phyloP scores from a whole-genome alignment of 768 basidiomycete species.

The Boletus reticuloceps region DNA sequence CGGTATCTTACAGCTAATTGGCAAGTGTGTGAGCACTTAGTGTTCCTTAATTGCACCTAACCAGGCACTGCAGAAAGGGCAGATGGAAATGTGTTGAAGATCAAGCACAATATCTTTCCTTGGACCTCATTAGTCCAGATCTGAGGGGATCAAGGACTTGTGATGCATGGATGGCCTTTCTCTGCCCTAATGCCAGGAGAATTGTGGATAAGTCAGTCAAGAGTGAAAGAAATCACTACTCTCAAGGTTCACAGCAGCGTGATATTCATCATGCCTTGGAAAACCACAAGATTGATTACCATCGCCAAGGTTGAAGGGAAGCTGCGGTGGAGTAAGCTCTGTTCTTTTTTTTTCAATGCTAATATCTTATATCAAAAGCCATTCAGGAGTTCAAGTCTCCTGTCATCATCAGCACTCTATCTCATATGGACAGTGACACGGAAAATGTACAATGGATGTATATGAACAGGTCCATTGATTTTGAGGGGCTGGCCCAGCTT shows the following conservation, averaged over 20 bases:
- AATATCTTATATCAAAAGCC: neutral
- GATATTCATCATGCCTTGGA: neutral
- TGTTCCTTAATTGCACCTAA: too few relatives aligned
- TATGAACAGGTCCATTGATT: too few relatives aligned
- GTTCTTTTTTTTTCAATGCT: neutral
- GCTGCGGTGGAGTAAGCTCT: neutral
- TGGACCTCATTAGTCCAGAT: neutral
- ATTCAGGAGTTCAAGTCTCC: neutral
- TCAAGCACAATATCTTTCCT: too few relatives aligned
- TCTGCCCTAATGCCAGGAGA: neutral
- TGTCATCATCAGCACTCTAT: neutral
- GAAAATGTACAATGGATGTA: too few relatives aligned
- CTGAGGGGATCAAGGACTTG: neutral
- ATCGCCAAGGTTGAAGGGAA: neutral
- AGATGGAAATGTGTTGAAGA: too few relatives aligned
- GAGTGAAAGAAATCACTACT: constrained; percentile 2
- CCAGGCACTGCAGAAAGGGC: too few relatives aligned
- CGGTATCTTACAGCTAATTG: too few relatives aligned
- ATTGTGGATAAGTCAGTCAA: neutral
- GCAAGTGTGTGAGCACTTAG: too few relatives aligned
- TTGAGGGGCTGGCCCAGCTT: too few relatives aligned
- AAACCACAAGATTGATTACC: neutral
- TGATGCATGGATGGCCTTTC: neutral
- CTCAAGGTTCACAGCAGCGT: neutral
- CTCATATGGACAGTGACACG: neutral